These are phyloP conservation scores for Coniferiporia weirii DNA, from an alignment of 1,284 basidiomycete genomes.

Conservation along the genomic window DNA sequence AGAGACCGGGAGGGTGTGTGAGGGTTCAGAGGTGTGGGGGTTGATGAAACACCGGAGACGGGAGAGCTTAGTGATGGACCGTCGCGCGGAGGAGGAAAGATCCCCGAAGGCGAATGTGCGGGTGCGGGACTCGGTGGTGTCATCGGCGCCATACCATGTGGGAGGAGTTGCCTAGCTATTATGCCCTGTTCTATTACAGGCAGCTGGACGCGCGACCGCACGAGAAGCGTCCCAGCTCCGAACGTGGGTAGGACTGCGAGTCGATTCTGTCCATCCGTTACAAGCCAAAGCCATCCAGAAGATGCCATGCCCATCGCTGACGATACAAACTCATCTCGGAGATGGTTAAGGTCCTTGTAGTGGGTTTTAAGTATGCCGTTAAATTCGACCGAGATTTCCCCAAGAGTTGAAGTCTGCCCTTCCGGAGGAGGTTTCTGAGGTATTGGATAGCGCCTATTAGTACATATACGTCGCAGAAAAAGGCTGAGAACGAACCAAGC, in stretches of 20 bases:
- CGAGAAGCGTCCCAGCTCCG: constrained; percentile 85
- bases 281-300: constrained; percentile 87
- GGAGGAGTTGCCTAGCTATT: background rate
- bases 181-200: constrained; percentile 2
- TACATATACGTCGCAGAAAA: background rate
- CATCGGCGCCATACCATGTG: no score
- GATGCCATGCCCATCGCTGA: constrained; percentile 75
- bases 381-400: constrained; percentile 7
- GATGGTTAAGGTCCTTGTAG: constrained; percentile 60
- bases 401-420: constrained; percentile 36
- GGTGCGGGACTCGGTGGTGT: background rate
- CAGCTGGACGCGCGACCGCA: constrained; percentile 44
- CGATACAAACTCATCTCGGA: constrained; percentile 76
- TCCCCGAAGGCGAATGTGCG: constrained; percentile 6
- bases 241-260: constrained; percentile 81
- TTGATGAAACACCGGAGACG: constrained; percentile 28
- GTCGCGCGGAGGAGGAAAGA: background rate
- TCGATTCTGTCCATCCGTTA: constrained; percentile 58
- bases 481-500: constrained; percentile 54
- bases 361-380: constrained; percentile 27
- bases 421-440: constrained; percentile 48
- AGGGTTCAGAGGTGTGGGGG: constrained; percentile 23
- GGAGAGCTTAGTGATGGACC: constrained; percentile 27
- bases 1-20: constrained; percentile 27
- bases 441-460: background rate